Evolutionary conservation across 257 asterid genomes (phyloP).

Genomic region (Fraxinus anomala): DNA sequence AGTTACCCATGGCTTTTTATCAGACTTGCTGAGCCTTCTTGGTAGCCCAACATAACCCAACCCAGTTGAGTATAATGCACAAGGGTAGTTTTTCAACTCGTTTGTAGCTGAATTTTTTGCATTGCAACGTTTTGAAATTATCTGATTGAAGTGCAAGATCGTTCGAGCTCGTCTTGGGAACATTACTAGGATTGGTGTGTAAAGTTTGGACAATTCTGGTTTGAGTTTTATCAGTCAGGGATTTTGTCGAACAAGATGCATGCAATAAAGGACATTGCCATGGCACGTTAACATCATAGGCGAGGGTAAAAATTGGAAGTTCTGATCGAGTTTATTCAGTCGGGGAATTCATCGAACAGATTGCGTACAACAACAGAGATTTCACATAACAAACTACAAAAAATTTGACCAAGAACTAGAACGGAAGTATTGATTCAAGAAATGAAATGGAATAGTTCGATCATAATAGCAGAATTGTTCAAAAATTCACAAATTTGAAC

Average conservation of each 20-base stretch:
- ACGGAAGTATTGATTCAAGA: too few species aligned
- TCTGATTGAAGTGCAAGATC: conserved; percentile 5
- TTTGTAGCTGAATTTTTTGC: conserved; percentile 4
- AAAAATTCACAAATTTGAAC: background rate
- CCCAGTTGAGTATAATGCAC: conserved; percentile 33
- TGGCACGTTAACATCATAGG: background rate
- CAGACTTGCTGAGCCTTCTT: conserved; percentile 47
- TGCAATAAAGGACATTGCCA: background rate
- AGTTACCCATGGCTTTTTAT: conserved; percentile 70
- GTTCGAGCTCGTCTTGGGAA: conserved; percentile 19
- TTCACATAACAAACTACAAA: background rate
- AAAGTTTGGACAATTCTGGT: background rate
- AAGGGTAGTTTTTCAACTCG: background rate
- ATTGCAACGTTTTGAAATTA: conserved; percentile 3
- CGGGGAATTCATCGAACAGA: background rate
- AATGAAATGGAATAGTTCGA: background rate
- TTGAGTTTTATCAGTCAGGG: conserved; percentile 21
- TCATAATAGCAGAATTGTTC: too few species aligned
- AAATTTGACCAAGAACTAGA: background rate
- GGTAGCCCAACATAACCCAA: conserved; percentile 36
- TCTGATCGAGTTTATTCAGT: background rate
- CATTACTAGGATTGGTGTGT: conserved; percentile 26
- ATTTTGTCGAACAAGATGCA: conserved; percentile 31
- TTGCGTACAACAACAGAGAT: background rate
- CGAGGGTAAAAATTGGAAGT: background rate